Evolutionary conservation across 305 asterid species (phyloP), one percentile per base, ranked within the genome.

Genomic region (Fraxinus sp.): DNA sequence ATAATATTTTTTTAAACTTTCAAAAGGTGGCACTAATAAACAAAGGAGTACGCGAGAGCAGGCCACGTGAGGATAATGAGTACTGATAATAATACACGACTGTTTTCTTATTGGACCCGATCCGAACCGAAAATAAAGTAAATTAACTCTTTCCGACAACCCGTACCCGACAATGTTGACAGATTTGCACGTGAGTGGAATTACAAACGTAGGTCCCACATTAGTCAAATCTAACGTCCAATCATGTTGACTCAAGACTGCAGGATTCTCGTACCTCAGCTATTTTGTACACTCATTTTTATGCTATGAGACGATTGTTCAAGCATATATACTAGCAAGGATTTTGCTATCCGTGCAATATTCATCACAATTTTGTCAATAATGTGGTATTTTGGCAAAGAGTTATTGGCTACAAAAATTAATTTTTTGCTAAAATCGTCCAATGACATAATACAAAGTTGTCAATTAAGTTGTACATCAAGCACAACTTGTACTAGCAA

Each of bases 201-300:
- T 81, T 75, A 91, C 76, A 59, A 22, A 16, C 9, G 44, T 75
- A 8, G 88, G 92, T 24, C 88, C 89, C 88, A 87, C 81, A 10
- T 22, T 13, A 32, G 87, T 81, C 90, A 64, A 83, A 83, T 82
- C 85, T 9, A 85, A 74, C 87, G 89, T 89, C 93, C 79, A 86
- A 86, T 91, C 90, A 14, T 86, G 66, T 92, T 89, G 92, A 91
- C 92, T 87, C 88, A 2, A 66, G 85, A 84, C 83, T 83, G 91
- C 90, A 86, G 89, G 89, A 84, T 84, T 88, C 88, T 88, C 86
- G 86, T 83, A 85, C 88, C 22, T 7, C 4, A 62, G 0, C 7
- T 16, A 2, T 52, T 52, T 68, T 52, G 39, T 44, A 41, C n/a
- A 64, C 35, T 64, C n/a, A 62, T 62, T 62, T 62, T 62, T 62